Evolutionary conservation across 1,284 basidiomycete genomes (phyloP), one percentile per base, ranked within the genome.

Genomic region (Ganoderma meredithae): DNA sequence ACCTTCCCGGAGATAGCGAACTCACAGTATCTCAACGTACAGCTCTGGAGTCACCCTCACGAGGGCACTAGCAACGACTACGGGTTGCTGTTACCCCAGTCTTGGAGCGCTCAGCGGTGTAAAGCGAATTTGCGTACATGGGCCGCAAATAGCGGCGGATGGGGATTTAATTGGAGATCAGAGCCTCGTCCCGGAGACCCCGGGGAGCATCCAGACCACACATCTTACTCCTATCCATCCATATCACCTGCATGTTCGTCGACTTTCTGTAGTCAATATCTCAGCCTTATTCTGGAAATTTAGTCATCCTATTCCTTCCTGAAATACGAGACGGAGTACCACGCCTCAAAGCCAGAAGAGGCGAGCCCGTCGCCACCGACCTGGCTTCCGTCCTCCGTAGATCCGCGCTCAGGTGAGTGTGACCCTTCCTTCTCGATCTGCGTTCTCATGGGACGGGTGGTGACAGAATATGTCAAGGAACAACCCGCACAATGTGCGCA

Each of bases 21-120:
- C 83, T 83, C 2, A 85, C 87, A 6, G 8, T 39, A 84, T 71
- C 77, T 89, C 19, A 71, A 15, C 19, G 52, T 19, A 13, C 6
- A 80, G 22, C 75, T 85, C 17, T 77, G 74, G 15, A 77, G 82
- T n/a, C 82, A 85, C 13, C 83, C 84, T 67, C 33, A 69, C 15
- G 77, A 77, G 65, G 77, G 36, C 36, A 39, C 36, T 6, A 10
- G 78, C 44, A 79, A 79, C 66, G 77, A 77, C 60, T 71, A 65
- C 27, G 77, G 72, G 15, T 59, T 59, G 17, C 40, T 62, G 22
- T 71, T 64, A 71, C 19, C 60, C 27, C 4, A 13, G 53, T 19
- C 44, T 22, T 22, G 10, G 3, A 47, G n/a, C 10, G 22, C 15
- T 53, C 52, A 13, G 19, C 5, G 12, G 39, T 13, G 3, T 10